A percentile compares a stretch with the other conserved stretches of the same genome.
Evolutionary conservation across 768 basidiomycete genomes (phyloP).

Genomic region (Gyrodon lividus): DNA sequence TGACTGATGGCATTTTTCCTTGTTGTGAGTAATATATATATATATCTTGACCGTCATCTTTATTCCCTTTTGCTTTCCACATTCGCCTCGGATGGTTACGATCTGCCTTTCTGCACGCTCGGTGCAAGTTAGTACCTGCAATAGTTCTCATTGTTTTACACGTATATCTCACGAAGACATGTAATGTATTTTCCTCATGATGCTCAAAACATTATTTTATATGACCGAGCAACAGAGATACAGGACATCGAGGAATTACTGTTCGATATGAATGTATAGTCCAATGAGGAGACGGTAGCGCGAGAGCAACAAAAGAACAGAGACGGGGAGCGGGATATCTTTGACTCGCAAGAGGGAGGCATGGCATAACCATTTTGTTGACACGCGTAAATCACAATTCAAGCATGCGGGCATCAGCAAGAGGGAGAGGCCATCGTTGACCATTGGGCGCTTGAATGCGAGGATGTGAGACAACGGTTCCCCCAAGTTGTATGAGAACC

Average conservation of each 20-base stretch:
- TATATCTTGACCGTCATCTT: constrained; percentile 23
- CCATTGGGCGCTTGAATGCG: constrained; percentile 32
- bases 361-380: not conserved
- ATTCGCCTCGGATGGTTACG: constrained; percentile 1
- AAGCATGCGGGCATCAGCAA: constrained; percentile 33
- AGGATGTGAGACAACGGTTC: constrained; percentile 29
- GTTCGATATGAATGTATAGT: not conserved
- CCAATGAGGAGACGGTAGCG: not conserved
- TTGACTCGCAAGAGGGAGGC: not conserved
- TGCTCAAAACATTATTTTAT: constrained; percentile 17
- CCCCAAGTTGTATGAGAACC: not conserved
- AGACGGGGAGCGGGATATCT: not conserved
- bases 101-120: constrained; percentile 7
- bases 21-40: constrained; percentile 3
- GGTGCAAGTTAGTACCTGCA: constrained; percentile 8
- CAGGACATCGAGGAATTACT: not conserved
- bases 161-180: constrained; percentile 24
- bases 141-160: constrained; percentile 17
- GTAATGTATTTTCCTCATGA: constrained; percentile 23
- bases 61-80: constrained; percentile 24
- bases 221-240: constrained; percentile 5
- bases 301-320: constrained; percentile 2
- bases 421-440: constrained; percentile 30
- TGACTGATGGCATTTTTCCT: not conserved
- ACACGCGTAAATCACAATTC: constrained; percentile 18